Conservation (phyloP, 2,329 filamentous ascomycete genomes). For the Colletotrichum agaves region DNA sequence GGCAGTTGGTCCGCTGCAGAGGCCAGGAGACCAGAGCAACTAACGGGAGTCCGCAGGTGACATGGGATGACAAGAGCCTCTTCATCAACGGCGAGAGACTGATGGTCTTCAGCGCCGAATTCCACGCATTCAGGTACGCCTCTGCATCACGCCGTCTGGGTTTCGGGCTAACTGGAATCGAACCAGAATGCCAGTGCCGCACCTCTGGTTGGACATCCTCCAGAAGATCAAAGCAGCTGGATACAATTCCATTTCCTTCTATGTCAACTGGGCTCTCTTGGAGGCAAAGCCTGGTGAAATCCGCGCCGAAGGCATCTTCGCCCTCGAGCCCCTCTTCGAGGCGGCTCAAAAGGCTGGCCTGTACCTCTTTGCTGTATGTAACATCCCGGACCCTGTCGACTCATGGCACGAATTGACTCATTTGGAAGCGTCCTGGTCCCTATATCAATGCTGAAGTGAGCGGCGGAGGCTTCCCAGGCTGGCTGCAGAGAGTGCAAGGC, state of each 20-base stretch:
- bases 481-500: constrained; percentile 72
- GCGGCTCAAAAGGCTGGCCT: constrained; percentile 74
- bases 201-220: constrained; percentile 71
- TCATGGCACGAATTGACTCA: neutral
- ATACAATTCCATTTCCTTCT: constrained; percentile 78
- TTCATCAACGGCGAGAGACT: constrained; percentile 74
- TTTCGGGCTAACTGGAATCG: neutral
- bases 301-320: constrained; percentile 73
- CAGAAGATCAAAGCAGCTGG: constrained; percentile 80
- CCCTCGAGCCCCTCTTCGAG: constrained; percentile 75
- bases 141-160: neutral
- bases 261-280: constrained; percentile 76
- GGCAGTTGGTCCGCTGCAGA: no score
- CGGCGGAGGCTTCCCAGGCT: constrained; percentile 79
- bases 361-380: constrained; percentile 69
- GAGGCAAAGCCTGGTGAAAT: constrained; percentile 76
- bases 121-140: constrained; percentile 65
- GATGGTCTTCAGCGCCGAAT: constrained; percentile 74
- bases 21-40: neutral
- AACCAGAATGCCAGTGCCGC: constrained; percentile 46
- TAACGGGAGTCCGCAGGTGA: constrained; percentile 51
- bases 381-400: neutral
- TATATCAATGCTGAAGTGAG: constrained; percentile 78
- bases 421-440: constrained; percentile 61
- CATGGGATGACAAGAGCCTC: constrained; percentile 75